Base-by-base conservation (phyloP, 1,284 basidiomycete species). In the Apiotrichum brassicae region DNA sequence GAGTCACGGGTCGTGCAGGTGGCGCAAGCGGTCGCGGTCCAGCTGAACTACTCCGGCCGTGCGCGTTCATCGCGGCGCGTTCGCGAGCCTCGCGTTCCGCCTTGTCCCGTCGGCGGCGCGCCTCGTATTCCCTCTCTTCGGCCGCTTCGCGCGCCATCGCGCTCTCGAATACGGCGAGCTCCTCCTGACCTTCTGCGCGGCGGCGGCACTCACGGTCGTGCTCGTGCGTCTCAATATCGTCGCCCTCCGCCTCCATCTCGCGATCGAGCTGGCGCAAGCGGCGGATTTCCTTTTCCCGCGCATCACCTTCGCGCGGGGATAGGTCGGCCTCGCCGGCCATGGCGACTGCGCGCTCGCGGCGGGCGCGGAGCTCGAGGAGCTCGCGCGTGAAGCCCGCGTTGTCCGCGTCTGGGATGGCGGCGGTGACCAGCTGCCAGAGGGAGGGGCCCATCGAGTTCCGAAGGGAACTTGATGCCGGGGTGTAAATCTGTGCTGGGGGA, bases 401-500 rank as follows among this genome's bases (percentile, higher is more conserved):
- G 30, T 45, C 34, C 13, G 49, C 48, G 32, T 54, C 52, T 0
- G 52, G 52, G 12, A 54, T 54, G 6, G 52, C 52, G 2, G 52
- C 52, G 3, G 52, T 39, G 6, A 54, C 52, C 16, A 54, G 52
- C 40, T 54, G 48, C 52, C 52, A 54, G 18, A 54, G 45, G 18
- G 43, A 45, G 9, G 48, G 52, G 6, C 52, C 48, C 48, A 54
- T 49, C 19, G 52, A 46, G 30, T 54, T 54, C 16, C 51, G 46
- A 19, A 39, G 45, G 19, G 30, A 35, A 23, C 26, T 20, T 23
- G 43, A 44, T 16, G 32, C 43, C 7, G 43, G 32, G 16, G 40
- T 42, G 40, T 42, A 42, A 28, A 42, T 42, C 40, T 30, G 26
- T 18, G 40, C n/a, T 4, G 40, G 40, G 6, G 40, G 16, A 16